Conservation (phyloP, 495 filamentous ascomycete species). For the Lasiosphaeria hispida region DNA sequence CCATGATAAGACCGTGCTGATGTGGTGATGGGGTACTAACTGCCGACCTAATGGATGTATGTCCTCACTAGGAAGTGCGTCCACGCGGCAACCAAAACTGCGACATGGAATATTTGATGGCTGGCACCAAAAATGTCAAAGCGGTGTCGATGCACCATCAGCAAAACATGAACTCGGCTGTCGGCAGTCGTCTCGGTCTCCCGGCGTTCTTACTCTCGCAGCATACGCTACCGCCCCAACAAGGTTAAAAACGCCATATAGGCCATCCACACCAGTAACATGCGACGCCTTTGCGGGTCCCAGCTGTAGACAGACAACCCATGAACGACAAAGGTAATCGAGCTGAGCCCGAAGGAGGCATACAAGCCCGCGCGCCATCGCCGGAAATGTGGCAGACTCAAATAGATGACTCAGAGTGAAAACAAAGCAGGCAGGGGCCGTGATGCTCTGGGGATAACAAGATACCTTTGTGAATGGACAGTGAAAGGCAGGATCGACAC, state of each 20-base stretch:
- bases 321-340: not conserved
- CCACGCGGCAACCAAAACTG: too few species aligned
- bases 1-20: too few species aligned
- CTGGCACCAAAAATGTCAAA: too few species aligned
- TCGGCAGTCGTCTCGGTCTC: too few species aligned
- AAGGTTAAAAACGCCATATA: not conserved
- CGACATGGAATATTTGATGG: too few species aligned
- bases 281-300: not conserved
- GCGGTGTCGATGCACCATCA: too few species aligned
- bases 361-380: conserved; percentile 78
- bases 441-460: conserved; percentile 35
- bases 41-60: too few species aligned
- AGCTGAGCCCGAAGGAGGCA: conserved; percentile 45
- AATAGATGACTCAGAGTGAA: conserved; percentile 63
- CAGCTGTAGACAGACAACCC: not conserved
- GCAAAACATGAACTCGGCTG: too few species aligned
- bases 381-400: conserved; percentile 67
- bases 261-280: conserved; percentile 1
- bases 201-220: too few species aligned
- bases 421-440: conserved; percentile 60
- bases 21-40: too few species aligned
- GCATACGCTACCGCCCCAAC: too few species aligned
- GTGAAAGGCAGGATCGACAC: not conserved
- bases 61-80: too few species aligned
- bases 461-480: conserved; percentile 51